phyloP scores from a whole-genome alignment of 2,329 filamentous ascomycete species.

The Aspergillus flavus region DNA sequence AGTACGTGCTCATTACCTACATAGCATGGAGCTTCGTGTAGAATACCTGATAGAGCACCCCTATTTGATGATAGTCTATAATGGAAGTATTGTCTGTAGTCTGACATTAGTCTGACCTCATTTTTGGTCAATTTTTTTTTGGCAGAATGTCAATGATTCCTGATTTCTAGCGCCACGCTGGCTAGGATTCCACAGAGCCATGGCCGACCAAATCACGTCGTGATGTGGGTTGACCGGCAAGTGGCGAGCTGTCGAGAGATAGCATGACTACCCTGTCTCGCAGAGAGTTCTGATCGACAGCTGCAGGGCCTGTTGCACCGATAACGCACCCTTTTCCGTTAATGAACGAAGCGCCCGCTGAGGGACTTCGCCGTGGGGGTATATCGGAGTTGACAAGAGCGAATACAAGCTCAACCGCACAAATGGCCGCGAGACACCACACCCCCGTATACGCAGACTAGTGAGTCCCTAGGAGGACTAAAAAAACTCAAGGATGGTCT shows the following conservation, averaged over 20 bases:
- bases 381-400: background rate
- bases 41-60: background rate
- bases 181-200: background rate
- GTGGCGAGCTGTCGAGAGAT: background rate
- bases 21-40: background rate
- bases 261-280: background rate
- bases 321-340: background rate
- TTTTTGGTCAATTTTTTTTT: background rate
- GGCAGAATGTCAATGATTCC: background rate
- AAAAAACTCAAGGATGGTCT: conserved; percentile 3
- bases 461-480: background rate
- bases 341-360: background rate
- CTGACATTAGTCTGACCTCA: background rate
- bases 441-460: background rate
- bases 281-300: background rate
- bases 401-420: background rate
- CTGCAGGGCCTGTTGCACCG: background rate
- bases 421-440: background rate
- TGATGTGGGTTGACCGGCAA: background rate
- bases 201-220: background rate
- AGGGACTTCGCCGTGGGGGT: background rate
- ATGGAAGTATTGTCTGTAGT: background rate
- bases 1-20: background rate
- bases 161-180: background rate
- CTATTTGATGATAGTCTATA: background rate